Percentiles rank a stretch among this genome's conserved stretches.
Conservation (phyloP, 2,329 filamentous ascomycete species). For the Hypoxylon sp. region DNA sequence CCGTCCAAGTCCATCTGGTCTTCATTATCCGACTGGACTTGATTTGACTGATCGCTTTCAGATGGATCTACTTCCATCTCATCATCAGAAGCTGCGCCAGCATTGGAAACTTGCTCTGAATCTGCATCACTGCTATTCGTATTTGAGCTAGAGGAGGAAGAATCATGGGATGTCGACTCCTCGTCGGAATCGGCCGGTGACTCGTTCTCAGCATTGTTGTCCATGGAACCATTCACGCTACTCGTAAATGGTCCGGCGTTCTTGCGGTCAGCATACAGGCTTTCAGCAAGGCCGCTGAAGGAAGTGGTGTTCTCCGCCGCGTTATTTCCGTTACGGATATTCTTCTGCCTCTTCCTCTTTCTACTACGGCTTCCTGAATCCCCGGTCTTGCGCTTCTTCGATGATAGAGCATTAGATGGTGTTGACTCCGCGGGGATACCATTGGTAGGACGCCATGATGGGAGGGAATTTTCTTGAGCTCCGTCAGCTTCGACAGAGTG, state of each 20-base stretch:
- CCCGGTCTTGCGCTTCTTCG: conserved; percentile 43
- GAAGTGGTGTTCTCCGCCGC: conserved; percentile 16
- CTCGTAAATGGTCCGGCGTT: conserved; percentile 9
- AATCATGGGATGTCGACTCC: conserved; percentile 1
- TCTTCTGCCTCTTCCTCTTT: conserved; percentile 45
- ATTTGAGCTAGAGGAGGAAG: conserved; percentile 9
- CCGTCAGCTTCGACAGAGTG: conserved; percentile 1
- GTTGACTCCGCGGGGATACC: neutral
- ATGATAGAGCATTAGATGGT: conserved; percentile 13
- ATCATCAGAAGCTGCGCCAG: conserved; percentile 3
- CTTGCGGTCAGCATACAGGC: conserved; percentile 47
- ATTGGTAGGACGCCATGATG: neutral
- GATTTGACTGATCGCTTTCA: conserved; percentile 10
- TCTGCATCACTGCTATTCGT: neutral
- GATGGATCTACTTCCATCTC: conserved; percentile 18
- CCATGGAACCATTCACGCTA: conserved; percentile 12
- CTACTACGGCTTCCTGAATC: conserved; percentile 20
- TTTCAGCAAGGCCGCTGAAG: conserved; percentile 48
- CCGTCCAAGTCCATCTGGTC: conserved; percentile 24
- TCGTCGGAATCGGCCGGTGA: neutral
- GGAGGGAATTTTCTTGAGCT: conserved; percentile 3
- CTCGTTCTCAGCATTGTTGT: conserved; percentile 12
- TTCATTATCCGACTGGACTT: conserved; percentile 12
- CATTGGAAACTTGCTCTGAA: neutral
- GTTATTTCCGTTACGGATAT: conserved; percentile 1